phyloP scores from a whole-genome alignment of 106 monocot genomes.

The Vanilla planifolia region DNA sequence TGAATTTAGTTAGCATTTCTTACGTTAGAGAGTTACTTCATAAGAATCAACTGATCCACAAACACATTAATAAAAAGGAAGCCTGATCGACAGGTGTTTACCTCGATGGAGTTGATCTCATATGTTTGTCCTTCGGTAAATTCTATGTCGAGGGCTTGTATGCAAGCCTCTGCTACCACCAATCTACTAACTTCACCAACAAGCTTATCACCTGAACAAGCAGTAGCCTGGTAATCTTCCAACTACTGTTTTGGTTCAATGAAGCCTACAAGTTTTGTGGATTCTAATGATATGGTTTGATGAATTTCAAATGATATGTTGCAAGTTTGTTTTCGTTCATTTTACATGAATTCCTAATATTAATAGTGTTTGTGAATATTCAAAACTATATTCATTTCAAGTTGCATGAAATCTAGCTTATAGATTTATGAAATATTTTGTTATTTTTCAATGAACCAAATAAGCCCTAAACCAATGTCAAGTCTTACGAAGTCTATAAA shows the following conservation, averaged over 20 bases:
- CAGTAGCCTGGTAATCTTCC: not conserved
- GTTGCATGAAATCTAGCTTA: too few relatives aligned
- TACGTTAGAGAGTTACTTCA: not conserved
- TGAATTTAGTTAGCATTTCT: slow-evolving; percentile 10
- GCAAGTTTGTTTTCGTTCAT: too few relatives aligned
- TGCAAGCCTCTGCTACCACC: slow-evolving; percentile 96
- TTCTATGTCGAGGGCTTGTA: slow-evolving; percentile 89
- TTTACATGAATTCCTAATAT: too few relatives aligned
- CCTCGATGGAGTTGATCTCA: slow-evolving; percentile 90
- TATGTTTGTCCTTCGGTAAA: slow-evolving; percentile 73
- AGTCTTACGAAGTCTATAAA: not conserved
- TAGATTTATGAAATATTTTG: too few relatives aligned
- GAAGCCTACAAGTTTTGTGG: too few relatives aligned
- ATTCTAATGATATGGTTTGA: too few relatives aligned
- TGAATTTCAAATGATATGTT: too few relatives aligned
- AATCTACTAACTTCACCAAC: slow-evolving; percentile 92
- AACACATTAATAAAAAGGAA: not conserved
- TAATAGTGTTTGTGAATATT: too few relatives aligned
- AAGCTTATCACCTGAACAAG: slow-evolving; percentile 72
- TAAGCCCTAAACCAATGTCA: not conserved
- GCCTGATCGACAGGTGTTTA: slow-evolving; percentile 20
- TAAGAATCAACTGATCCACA: too few relatives aligned
- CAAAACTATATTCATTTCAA: too few relatives aligned
- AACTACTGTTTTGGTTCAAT: too few relatives aligned
- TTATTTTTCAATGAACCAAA: too few relatives aligned